Evolutionary conservation across 495 filamentous ascomycete species (phyloP).

Genomic region (Daldinia grandis): DNA sequence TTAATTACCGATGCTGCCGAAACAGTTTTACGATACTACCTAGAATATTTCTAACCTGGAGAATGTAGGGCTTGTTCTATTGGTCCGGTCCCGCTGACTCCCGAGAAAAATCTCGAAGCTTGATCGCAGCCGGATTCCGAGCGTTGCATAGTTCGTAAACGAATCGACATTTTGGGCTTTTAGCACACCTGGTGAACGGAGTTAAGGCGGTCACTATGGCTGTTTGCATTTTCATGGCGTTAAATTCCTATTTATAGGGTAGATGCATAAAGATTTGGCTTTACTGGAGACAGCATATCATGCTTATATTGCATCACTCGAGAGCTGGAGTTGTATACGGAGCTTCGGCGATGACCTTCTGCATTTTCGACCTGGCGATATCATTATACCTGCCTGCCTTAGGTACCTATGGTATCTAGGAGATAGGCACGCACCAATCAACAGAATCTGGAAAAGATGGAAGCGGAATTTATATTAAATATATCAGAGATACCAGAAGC

Average conservation of each 20-base stretch:
- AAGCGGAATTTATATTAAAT: slow-evolving; percentile 9
- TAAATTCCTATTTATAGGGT: slow-evolving; percentile 2
- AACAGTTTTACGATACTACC: not conserved
- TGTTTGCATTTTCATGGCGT: slow-evolving; percentile 34
- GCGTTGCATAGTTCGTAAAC: slow-evolving; percentile 67
- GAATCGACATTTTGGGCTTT: not conserved
- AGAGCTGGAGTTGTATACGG: slow-evolving; percentile 15
- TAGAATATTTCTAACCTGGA: slow-evolving; percentile 17
- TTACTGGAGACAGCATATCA: slow-evolving; percentile 1
- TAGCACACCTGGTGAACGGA: slow-evolving; percentile 9
- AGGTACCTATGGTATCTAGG: too few relatives aligned
- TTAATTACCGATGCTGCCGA: not conserved
- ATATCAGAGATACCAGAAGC: slow-evolving; percentile 14
- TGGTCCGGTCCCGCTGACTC: slow-evolving; percentile 89
- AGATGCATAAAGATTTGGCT: slow-evolving; percentile 12
- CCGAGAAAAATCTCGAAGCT: slow-evolving; percentile 68
- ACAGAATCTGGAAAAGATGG: not conserved
- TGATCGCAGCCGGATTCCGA: slow-evolving; percentile 79
- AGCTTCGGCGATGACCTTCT: not conserved
- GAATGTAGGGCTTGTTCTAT: slow-evolving; percentile 77
- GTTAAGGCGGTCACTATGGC: slow-evolving; percentile 9
- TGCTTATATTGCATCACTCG: slow-evolving; percentile 14
- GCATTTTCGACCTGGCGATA: slow-evolving; percentile 12
- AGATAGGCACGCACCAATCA: not conserved
- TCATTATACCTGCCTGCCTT: not conserved